These are phyloP conservation scores for Cryphonectria radicalis DNA, from an alignment of 2,329 filamentous ascomycete species.

Conservation along the genomic window DNA sequence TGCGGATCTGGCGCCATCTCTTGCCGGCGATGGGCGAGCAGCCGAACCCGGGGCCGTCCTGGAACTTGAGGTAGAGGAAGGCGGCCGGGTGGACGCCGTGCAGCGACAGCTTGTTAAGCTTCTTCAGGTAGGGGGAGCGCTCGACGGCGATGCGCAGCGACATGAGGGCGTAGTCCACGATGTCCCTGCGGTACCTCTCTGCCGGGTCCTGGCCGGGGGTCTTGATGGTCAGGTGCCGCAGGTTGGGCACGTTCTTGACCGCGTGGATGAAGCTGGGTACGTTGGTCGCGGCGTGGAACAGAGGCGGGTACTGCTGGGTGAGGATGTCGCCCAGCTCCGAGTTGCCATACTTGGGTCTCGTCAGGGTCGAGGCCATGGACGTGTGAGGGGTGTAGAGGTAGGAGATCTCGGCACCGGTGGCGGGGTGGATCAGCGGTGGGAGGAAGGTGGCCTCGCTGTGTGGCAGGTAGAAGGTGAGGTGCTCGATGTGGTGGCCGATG, in stretches of 20 bases:
- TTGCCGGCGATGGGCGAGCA: slow-evolving; percentile 71
- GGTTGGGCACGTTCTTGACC: slow-evolving; percentile 68
- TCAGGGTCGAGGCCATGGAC: slow-evolving; percentile 63
- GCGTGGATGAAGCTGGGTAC: slow-evolving; percentile 82
- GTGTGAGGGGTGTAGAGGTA: slow-evolving; percentile 83
- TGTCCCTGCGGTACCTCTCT: slow-evolving; percentile 74
- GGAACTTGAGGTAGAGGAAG: slow-evolving; percentile 76
- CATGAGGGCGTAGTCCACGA: slow-evolving; percentile 87
- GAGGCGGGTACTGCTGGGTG: slow-evolving; percentile 82
- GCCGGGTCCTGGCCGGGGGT: slow-evolving; percentile 73
- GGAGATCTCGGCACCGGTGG: slow-evolving; percentile 75
- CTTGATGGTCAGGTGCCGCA: slow-evolving; percentile 75
- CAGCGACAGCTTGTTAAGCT: slow-evolving; percentile 72
- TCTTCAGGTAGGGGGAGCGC: slow-evolving; percentile 63
- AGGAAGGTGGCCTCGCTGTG: slow-evolving; percentile 81
- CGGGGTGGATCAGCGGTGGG: slow-evolving; percentile 79
- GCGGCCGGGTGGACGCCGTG: slow-evolving; percentile 75
- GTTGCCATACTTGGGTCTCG: slow-evolving; percentile 78
- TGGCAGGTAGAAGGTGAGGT: slow-evolving; percentile 76
- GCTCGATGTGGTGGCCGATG: slow-evolving; percentile 79
- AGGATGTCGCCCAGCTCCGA: slow-evolving; percentile 79
- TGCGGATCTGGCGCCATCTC: slow-evolving; percentile 78
- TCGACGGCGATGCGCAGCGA: slow-evolving; percentile 84
- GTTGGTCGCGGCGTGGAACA: slow-evolving; percentile 90
- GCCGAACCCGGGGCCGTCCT: slow-evolving; percentile 68